These are phyloP conservation scores for Kregervanrija fluxuum DNA, from an alignment of 805 yeast species.

Conservation along the genomic window DNA sequence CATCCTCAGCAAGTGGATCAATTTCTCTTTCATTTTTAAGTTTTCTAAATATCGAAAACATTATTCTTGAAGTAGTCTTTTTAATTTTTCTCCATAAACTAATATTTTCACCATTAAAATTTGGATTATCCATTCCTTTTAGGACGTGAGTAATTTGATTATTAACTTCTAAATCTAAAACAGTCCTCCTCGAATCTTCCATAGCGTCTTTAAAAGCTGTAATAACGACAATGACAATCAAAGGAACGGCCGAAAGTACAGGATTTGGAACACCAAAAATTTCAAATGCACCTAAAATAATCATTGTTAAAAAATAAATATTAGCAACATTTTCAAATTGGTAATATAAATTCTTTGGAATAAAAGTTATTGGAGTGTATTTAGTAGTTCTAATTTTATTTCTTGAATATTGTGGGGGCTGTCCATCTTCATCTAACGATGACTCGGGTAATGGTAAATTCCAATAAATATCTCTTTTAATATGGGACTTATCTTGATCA, in stretches of 20 bases:
- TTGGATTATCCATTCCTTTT: constrained; percentile 46
- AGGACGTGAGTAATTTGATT: constrained; percentile 67
- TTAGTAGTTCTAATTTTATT: constrained; percentile 94
- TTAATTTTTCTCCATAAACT: constrained; percentile 66
- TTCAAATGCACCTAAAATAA: constrained; percentile 70
- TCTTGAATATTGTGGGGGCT: constrained; percentile 61
- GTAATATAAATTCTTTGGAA: constrained; percentile 74
- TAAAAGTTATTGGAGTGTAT: constrained; percentile 82
- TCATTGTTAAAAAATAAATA: constrained; percentile 72
- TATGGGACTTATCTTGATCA: constrained; percentile 20
- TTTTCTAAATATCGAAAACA: constrained; percentile 13
- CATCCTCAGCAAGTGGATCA: constrained; percentile 23
- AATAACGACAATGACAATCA: constrained; percentile 66
- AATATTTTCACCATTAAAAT: constrained; percentile 56
- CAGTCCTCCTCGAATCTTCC: constrained; percentile 73
- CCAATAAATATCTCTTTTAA: constrained; percentile 45
- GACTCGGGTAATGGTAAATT: constrained; percentile 56
- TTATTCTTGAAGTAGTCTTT: constrained; percentile 29
- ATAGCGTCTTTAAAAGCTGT: constrained; percentile 77
- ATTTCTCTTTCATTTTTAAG: constrained; percentile 16
- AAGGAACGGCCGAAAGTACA: constrained; percentile 66
- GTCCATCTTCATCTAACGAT: constrained; percentile 46
- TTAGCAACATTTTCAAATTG: constrained; percentile 91
- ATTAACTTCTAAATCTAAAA: constrained; percentile 66
- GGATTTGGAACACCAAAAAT: constrained; percentile 82